Evolutionary conservation across 2,329 filamentous ascomycete genomes (phyloP).

Genomic region (Colletotrichum abscissum): DNA sequence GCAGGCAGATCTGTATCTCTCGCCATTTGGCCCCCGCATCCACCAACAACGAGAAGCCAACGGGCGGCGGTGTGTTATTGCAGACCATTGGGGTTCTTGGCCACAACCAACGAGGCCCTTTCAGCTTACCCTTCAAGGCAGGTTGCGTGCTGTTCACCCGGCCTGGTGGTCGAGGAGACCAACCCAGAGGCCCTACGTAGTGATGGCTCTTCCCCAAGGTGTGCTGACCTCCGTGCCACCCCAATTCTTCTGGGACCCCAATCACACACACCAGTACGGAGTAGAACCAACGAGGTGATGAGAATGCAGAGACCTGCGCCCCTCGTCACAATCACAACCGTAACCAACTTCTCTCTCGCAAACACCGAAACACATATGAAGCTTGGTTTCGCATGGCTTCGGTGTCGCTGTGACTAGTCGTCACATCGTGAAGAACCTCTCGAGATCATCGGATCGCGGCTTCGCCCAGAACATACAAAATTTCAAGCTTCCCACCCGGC

Average conservation of each 20-base stretch:
- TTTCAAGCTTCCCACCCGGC: too few species aligned
- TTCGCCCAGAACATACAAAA: too few species aligned
- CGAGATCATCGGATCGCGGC: too few species aligned
- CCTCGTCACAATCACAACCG: conserved; percentile 28
- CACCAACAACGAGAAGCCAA: neutral
- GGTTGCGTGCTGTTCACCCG: too few species aligned
- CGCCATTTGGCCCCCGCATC: neutral
- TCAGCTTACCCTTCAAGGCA: too few species aligned
- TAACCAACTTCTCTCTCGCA: conserved; percentile 1
- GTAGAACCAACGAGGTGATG: conserved; percentile 22
- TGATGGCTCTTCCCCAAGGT: neutral
- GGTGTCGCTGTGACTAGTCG: neutral
- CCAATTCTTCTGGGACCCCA: conserved; percentile 20
- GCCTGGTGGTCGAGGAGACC: too few species aligned
- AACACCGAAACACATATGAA: conserved; percentile 33
- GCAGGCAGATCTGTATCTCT: neutral
- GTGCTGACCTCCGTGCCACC: neutral
- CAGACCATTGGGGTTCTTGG: neutral
- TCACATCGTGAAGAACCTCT: too few species aligned
- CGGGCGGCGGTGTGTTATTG: too few species aligned
- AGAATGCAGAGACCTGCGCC: conserved; percentile 25
- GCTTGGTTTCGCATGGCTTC: conserved; percentile 15
- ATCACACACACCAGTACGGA: conserved; percentile 6
- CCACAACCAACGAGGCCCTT: neutral
- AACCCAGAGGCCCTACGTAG: too few species aligned